phyloP scores from a whole-genome alignment of 768 basidiomycete species.

The Tephrocybe sp. region DNA sequence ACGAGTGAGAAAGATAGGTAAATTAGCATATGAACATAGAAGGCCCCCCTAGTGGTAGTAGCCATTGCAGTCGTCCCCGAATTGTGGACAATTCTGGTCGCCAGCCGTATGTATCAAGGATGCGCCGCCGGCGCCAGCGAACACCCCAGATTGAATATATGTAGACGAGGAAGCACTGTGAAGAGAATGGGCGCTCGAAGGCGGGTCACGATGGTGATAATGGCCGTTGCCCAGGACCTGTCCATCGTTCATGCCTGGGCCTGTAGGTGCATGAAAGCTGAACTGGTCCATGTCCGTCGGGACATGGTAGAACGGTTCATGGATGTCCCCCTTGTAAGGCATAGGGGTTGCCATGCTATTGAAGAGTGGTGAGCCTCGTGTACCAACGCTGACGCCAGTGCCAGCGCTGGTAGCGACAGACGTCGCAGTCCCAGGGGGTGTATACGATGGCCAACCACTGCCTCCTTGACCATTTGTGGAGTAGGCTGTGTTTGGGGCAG shows the following conservation, averaged over 20 bases:
- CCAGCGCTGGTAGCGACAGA: slow-evolving; percentile 47
- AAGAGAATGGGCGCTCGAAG: slow-evolving; percentile 21
- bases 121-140: slow-evolving; percentile 21
- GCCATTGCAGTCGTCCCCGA: slow-evolving; percentile 40
- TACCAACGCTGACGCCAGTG: slow-evolving; percentile 37
- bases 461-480: slow-evolving; percentile 45
- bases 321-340: slow-evolving; percentile 33
- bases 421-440: slow-evolving; percentile 56
- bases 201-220: slow-evolving; percentile 27
- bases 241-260: slow-evolving; percentile 25
- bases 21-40: neutral
- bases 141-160: slow-evolving; percentile 21
- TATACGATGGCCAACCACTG: slow-evolving; percentile 59
- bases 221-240: slow-evolving; percentile 25
- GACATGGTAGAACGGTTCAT: slow-evolving; percentile 38
- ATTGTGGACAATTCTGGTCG: slow-evolving; percentile 41
- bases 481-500: slow-evolving; percentile 50
- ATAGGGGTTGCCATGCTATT: slow-evolving; percentile 27
- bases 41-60: slow-evolving; percentile 28
- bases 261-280: slow-evolving; percentile 39
- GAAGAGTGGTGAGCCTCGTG: slow-evolving; percentile 41
- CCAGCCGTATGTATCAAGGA: slow-evolving; percentile 29
- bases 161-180: slow-evolving; percentile 17
- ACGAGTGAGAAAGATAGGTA: neutral
- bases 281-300: slow-evolving; percentile 50